Evolutionary conservation across 352 stramenopile species (phyloP).

Genomic region (Hyaloperonospora brassicae): DNA sequence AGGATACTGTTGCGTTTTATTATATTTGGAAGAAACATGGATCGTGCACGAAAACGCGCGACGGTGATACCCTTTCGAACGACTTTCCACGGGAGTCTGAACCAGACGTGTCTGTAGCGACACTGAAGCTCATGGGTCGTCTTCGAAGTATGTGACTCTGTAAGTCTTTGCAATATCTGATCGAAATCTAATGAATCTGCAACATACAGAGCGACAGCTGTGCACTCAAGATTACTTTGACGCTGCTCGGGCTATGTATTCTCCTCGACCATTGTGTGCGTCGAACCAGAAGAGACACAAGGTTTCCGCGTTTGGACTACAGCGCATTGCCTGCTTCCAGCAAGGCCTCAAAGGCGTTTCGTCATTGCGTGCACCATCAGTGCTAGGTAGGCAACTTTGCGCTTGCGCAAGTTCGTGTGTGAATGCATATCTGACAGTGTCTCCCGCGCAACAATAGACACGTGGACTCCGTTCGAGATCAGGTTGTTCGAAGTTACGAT

Average conservation of each 20-base stretch:
- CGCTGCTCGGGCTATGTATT: slow-evolving; percentile 47
- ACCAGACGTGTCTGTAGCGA: slow-evolving; percentile 45
- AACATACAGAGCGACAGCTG: slow-evolving; percentile 43
- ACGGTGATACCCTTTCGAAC: slow-evolving; percentile 31
- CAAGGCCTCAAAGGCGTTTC: slow-evolving; percentile 44
- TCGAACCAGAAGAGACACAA: slow-evolving; percentile 48
- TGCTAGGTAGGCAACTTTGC: slow-evolving; percentile 29
- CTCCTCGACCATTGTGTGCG: slow-evolving; percentile 24
- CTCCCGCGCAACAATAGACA: slow-evolving; percentile 29
- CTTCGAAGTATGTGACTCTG: slow-evolving; percentile 43
- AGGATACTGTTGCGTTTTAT: slow-evolving; percentile 71
- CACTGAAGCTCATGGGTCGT: slow-evolving; percentile 48
- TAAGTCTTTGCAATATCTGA: background rate
- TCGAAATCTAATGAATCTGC: background rate
- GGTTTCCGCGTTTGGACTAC: slow-evolving; percentile 44
- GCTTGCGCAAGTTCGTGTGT: background rate
- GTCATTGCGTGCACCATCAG: slow-evolving; percentile 33
- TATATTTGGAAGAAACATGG: slow-evolving; percentile 85
- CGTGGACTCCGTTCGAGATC: slow-evolving; percentile 74
- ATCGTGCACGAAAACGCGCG: slow-evolving; percentile 30
- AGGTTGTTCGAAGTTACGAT: slow-evolving; percentile 79
- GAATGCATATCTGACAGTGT: background rate
- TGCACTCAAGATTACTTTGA: slow-evolving; percentile 65
- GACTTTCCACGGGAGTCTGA: slow-evolving; percentile 49
- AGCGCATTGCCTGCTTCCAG: slow-evolving; percentile 39